phyloP scores from a whole-genome alignment of 305 asterid genomes.

The Fraxinus dipetala region DNA sequence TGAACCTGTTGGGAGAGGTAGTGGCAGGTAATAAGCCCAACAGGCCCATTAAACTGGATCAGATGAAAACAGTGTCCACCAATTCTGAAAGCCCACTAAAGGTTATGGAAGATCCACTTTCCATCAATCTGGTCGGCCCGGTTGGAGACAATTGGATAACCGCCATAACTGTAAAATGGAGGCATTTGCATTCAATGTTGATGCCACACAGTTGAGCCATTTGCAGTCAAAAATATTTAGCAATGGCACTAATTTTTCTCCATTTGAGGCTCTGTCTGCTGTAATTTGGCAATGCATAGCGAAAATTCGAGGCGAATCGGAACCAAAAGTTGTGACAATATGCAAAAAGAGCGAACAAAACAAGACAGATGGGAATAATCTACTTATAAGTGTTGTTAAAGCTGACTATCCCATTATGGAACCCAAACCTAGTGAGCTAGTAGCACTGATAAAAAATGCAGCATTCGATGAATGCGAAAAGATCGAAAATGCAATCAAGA shows the following conservation, averaged over 20 bases:
- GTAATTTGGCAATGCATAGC: constrained; percentile 66
- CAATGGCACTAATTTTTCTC: constrained; percentile 20
- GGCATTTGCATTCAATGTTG: constrained; percentile 46
- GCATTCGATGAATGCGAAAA: constrained; percentile 36
- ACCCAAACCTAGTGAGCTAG: constrained; percentile 44
- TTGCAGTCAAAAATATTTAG: constrained; percentile 34
- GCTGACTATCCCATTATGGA: constrained; percentile 35
- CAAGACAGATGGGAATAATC: constrained; percentile 26
- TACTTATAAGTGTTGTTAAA: constrained; percentile 45
- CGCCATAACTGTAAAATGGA: constrained; percentile 39
- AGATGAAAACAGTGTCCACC: constrained; percentile 21
- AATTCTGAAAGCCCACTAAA: constrained; percentile 15
- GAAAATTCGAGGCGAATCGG: constrained; percentile 32
- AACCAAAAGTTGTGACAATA: constrained; percentile 54
- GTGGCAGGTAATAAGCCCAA: constrained; percentile 30
- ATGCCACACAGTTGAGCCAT: constrained; percentile 34
- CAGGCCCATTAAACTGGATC: constrained; percentile 31
- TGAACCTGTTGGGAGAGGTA: constrained; percentile 37
- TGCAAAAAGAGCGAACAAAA: constrained; percentile 31
- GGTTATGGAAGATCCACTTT: constrained; percentile 37
- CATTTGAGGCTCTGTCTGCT: constrained; percentile 66
- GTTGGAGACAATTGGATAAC: constrained; percentile 72
- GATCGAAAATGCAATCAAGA: constrained; percentile 52
- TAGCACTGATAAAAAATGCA: constrained; percentile 34
- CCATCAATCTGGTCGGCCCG: constrained; percentile 60